Conservation (phyloP, 2,329 filamentous ascomycete genomes). For the Cladophialophora chaetospira region DNA sequence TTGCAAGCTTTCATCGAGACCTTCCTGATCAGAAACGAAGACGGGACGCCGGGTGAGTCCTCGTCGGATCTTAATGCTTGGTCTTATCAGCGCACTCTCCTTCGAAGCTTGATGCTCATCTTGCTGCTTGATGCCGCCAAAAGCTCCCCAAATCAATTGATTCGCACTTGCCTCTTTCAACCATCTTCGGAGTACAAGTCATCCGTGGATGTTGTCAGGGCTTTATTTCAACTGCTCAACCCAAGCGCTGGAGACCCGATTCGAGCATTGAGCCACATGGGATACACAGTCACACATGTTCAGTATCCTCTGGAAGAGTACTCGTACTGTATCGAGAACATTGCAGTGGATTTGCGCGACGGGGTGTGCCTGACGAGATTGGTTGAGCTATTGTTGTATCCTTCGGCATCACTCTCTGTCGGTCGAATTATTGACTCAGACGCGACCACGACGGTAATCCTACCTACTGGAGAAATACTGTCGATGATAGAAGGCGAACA, state of each 20-base stretch:
- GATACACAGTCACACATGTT: slow-evolving; percentile 56
- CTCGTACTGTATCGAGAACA: slow-evolving; percentile 58
- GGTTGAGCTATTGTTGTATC: slow-evolving; percentile 59
- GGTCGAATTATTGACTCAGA: slow-evolving; percentile 35
- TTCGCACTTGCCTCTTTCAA: slow-evolving; percentile 52
- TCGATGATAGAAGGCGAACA: slow-evolving; percentile 32
- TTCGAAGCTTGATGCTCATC: slow-evolving; percentile 62
- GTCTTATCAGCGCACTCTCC: slow-evolving; percentile 58
- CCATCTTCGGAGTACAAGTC: slow-evolving; percentile 57
- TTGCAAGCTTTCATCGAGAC: slow-evolving; percentile 57
- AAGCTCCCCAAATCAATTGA: slow-evolving; percentile 37
- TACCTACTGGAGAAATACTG: slow-evolving; percentile 50
- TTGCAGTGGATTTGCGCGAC: slow-evolving; percentile 64
- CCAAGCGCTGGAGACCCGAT: slow-evolving; percentile 61
- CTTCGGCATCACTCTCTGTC: slow-evolving; percentile 36
- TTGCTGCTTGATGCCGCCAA: slow-evolving; percentile 60
- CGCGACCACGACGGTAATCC: slow-evolving; percentile 47
- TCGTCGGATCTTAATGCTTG: slow-evolving; percentile 40
- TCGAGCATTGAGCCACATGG: slow-evolving; percentile 58
- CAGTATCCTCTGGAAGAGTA: slow-evolving; percentile 63
- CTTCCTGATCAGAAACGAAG: slow-evolving; percentile 60
- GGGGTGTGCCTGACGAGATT: slow-evolving; percentile 62
- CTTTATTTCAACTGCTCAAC: slow-evolving; percentile 56
- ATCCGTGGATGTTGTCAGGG: slow-evolving; percentile 56
- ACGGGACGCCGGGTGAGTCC: slow-evolving; percentile 37